Percentiles rank a stretch among this genome's conserved stretches.
phyloP scores from a whole-genome alignment of 2,329 filamentous ascomycete species.

The Microdochium nivale region DNA sequence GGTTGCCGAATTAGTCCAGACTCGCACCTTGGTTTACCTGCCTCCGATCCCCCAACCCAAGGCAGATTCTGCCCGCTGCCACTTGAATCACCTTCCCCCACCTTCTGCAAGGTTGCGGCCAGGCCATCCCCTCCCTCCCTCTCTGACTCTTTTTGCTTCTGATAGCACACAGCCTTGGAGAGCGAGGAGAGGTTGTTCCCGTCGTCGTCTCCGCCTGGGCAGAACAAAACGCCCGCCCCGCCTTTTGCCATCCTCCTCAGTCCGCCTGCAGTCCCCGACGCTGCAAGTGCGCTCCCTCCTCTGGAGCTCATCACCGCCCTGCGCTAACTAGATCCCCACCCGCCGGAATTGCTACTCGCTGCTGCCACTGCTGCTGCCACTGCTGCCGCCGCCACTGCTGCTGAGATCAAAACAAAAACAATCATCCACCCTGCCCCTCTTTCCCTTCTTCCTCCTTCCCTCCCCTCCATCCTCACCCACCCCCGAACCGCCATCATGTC shows the following conservation, averaged over 20 bases:
- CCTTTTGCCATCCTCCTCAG: background rate
- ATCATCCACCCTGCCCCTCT: constrained; percentile 17
- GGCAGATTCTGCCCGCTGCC: too few relatives aligned
- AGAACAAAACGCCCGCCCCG: background rate
- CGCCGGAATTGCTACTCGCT: background rate
- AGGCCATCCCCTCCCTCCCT: background rate
- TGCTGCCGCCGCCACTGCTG: background rate
- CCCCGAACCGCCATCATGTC: constrained; percentile 60
- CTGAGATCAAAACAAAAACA: constrained; percentile 11
- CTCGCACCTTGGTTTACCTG: too few relatives aligned
- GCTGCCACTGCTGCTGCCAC: background rate
- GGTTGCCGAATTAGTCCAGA: too few relatives aligned
- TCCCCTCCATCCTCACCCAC: constrained; percentile 4
- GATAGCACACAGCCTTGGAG: too few relatives aligned
- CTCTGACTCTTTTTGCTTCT: background rate
- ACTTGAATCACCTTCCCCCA: too few relatives aligned
- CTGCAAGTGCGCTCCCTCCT: background rate
- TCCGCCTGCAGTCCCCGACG: background rate
- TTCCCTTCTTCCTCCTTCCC: constrained; percentile 7
- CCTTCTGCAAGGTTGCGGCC: too few relatives aligned
- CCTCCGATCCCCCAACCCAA: too few relatives aligned
- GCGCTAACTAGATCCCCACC: background rate
- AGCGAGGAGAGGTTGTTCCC: background rate
- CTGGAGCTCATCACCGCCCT: background rate
- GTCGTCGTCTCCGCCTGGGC: background rate